These are phyloP conservation scores for Iberis pinnata DNA, from an alignment of 345 rosid genomes.

Conservation along the genomic window DNA sequence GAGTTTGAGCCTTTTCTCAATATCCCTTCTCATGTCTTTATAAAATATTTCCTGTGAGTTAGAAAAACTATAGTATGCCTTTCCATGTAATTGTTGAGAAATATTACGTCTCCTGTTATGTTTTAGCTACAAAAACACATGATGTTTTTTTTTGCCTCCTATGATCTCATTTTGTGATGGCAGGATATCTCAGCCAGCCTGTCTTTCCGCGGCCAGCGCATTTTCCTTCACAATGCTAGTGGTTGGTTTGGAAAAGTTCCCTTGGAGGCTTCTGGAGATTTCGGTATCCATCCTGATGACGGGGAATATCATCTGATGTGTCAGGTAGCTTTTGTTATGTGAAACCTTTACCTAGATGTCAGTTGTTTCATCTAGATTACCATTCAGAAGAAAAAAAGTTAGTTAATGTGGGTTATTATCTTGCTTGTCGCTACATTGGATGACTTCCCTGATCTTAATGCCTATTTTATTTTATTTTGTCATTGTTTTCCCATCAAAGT, in stretches of 20 bases:
- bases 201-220: constrained; percentile 85
- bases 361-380: not conserved
- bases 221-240: constrained; percentile 82
- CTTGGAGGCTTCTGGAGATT: constrained; percentile 96
- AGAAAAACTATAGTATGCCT: constrained; percentile 13
- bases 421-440: constrained; percentile 2
- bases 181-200: constrained; percentile 85
- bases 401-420: constrained; percentile 1
- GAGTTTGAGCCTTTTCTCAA: constrained; percentile 8
- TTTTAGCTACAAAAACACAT: constrained; percentile 7
- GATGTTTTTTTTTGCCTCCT: constrained; percentile 11
- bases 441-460: constrained; percentile 1
- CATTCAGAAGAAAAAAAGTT: constrained; percentile 1
- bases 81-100: constrained; percentile 11
- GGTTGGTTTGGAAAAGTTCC: constrained; percentile 96
- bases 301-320: constrained; percentile 99
- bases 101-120: not conserved
- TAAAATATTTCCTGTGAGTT: no score
- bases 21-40: constrained; percentile 21
- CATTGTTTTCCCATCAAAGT: not conserved
- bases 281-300: constrained; percentile 96
- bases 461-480: not conserved
- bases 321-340: constrained; percentile 48
- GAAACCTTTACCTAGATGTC: not conserved
- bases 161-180: constrained; percentile 12